These are phyloP conservation scores for Candida multigemmis DNA, from an alignment of 805 yeast genomes.

Conservation along the genomic window DNA sequence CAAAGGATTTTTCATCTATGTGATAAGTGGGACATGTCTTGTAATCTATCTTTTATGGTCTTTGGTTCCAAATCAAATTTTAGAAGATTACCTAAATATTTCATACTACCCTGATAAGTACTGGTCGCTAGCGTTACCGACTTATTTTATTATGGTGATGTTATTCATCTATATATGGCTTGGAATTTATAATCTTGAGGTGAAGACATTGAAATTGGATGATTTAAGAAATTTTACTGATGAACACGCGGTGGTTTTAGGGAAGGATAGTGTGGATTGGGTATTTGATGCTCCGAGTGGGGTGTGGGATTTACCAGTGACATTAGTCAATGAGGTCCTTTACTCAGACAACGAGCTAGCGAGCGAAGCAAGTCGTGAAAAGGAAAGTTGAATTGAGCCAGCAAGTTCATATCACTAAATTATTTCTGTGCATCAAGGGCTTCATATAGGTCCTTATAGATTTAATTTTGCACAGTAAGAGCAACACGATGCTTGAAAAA, in stretches of 20 bases:
- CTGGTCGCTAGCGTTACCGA: constrained; percentile 83
- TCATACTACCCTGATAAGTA: constrained; percentile 80
- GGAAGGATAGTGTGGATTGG: constrained; percentile 17
- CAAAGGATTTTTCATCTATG: constrained; percentile 78
- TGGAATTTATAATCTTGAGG: constrained; percentile 68
- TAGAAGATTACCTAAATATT: constrained; percentile 41
- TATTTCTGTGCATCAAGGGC: too few relatives aligned
- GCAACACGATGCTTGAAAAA: too few relatives aligned
- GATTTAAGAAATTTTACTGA: constrained; percentile 64
- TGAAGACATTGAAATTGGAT: constrained; percentile 49
- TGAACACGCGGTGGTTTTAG: constrained; percentile 37
- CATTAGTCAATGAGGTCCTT: constrained; percentile 56
- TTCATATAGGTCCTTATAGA: too few relatives aligned
- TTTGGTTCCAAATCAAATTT: constrained; percentile 49
- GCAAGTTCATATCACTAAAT: too few relatives aligned
- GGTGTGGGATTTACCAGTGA: constrained; percentile 76
- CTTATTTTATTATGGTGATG: constrained; percentile 62
- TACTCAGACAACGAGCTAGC: too few relatives aligned
- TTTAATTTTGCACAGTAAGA: too few relatives aligned
- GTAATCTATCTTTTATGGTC: constrained; percentile 66
- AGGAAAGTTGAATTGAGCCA: too few relatives aligned
- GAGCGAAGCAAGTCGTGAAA: too few relatives aligned
- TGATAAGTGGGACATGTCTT: constrained; percentile 51
- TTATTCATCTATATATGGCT: constrained; percentile 63
- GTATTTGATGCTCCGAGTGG: constrained; percentile 65